Evolutionary conservation across 441 rosid genomes (phyloP).

Genomic region (Isatis lusitanica): DNA sequence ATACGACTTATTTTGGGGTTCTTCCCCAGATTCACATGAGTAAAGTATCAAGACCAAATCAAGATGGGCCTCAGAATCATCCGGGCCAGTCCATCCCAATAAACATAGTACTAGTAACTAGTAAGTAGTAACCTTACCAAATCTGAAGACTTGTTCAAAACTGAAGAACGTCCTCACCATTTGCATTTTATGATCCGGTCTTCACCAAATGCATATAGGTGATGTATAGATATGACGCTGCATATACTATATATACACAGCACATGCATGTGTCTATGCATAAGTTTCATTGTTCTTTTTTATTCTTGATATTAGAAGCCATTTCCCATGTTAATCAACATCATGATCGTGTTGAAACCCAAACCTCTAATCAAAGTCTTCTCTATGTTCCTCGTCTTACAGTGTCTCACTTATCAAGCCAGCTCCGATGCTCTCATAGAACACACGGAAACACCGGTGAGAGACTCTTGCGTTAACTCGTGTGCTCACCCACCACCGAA

Average conservation of each 20-base stretch:
- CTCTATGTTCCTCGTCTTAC: constrained; percentile 26
- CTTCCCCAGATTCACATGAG: neutral
- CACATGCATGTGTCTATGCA: constrained; percentile 16
- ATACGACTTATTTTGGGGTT: neutral
- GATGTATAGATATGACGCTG: constrained; percentile 18
- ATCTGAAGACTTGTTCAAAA: constrained; percentile 21
- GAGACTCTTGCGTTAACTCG: constrained; percentile 35
- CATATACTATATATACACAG: constrained; percentile 5
- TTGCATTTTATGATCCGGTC: constrained; percentile 26
- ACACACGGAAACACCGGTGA: constrained; percentile 39
- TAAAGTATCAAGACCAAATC: neutral
- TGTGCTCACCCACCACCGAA: constrained; percentile 46
- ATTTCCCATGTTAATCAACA: neutral
- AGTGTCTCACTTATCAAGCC: constrained; percentile 18
- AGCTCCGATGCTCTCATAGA: constrained; percentile 20
- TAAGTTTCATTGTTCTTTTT: neutral
- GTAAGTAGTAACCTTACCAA: neutral
- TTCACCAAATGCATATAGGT: constrained; percentile 28
- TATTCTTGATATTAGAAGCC: neutral
- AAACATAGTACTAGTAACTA: neutral
- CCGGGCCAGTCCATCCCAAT: neutral
- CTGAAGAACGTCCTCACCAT: constrained; percentile 2
- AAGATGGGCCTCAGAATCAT: neutral
- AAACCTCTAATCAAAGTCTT: neutral
- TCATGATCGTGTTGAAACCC: constrained; percentile 16